Evolutionary conservation across 108 stramenopile species (phyloP), one percentile per base, ranked within the genome.

Genomic region (Aureococcus anophagefferens): DNA sequence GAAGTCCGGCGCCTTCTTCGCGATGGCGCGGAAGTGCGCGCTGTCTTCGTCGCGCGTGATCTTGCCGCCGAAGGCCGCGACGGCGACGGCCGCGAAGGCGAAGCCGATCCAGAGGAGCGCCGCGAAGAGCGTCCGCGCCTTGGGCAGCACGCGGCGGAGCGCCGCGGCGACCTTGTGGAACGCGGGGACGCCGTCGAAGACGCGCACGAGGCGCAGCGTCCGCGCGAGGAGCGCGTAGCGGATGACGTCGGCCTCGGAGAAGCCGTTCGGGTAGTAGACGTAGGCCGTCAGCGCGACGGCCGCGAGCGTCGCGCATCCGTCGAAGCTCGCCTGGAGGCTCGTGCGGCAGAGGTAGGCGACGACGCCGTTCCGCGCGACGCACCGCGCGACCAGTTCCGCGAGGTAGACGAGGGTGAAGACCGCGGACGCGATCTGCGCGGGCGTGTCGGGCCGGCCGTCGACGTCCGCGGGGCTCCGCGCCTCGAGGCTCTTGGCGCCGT

Each of bases 171-270:
- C 71, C 31, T 85, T 34, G 35, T 86, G 84, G 70, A 92, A 89
- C 35, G 68, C 68, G 5, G 79, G 74, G 4, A 88, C 65, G 31
- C 76, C 70, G 32, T 87, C 75, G 21, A 92, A 28, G 17, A 92
- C 64, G 30, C 91, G 84, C 34, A 70, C 72, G 37, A 92, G 63
- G 59, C 91, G 85, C 64, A 90, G 76, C 9, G 89, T 88, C 35
- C 89, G 72, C 16, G 78, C 78, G 89, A 92, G 89, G 13, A 92
- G 84, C 51, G 89, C 76, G 36, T 85, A 78, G 46, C 81, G 85
- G 70, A 90, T 86, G 68, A 90, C 69, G 18, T 76, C 74, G 64
- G 75, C 81, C 68, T 89, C 79, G 68, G 66, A 76, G 77, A 81
- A 83, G 17, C 32, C 67, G 65, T 86, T 90, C 31, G 91, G 87